Conservation (phyloP, 371 early-diverging fungal genomes). For the Mucor mucedo region DNA sequence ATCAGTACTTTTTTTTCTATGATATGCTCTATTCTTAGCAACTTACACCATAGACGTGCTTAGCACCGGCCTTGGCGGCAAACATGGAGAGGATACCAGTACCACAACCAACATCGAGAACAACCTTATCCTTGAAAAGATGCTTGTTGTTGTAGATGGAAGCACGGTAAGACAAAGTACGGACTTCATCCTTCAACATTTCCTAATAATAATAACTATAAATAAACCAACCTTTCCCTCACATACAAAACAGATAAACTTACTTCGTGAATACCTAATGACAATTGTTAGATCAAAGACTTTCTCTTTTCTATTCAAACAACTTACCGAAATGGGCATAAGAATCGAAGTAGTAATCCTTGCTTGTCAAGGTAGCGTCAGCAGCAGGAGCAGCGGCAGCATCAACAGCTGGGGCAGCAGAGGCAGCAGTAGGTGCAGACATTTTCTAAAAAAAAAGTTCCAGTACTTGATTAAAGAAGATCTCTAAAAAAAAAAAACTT, state of each 20-base stretch:
- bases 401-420: not conserved
- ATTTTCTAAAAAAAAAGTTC: slow-evolving; percentile 1
- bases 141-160: slow-evolving; percentile 93
- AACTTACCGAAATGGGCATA: slow-evolving; percentile 93
- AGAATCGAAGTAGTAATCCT: slow-evolving; percentile 96
- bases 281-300: not conserved
- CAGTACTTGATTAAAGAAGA: not conserved
- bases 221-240: not conserved
- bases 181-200: slow-evolving; percentile 94
- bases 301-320: not conserved
- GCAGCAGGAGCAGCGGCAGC: slow-evolving; percentile 14
- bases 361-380: slow-evolving; percentile 67
- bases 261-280: slow-evolving; percentile 62
- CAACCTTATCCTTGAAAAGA: slow-evolving; percentile 95
- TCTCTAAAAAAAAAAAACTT: slow-evolving; percentile 2
- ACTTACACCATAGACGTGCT: slow-evolving; percentile 88
- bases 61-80: slow-evolving; percentile 95
- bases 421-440: slow-evolving; percentile 9
- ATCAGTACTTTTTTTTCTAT: slow-evolving; percentile 2
- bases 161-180: slow-evolving; percentile 93
- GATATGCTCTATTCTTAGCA: no score
- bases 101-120: slow-evolving; percentile 98
- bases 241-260: not conserved
- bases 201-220: slow-evolving; percentile 58
- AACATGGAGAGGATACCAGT: slow-evolving; percentile 98